These are phyloP conservation scores for Tricholoma sp. DNA, from an alignment of 768 basidiomycete genomes.

Conservation along the genomic window DNA sequence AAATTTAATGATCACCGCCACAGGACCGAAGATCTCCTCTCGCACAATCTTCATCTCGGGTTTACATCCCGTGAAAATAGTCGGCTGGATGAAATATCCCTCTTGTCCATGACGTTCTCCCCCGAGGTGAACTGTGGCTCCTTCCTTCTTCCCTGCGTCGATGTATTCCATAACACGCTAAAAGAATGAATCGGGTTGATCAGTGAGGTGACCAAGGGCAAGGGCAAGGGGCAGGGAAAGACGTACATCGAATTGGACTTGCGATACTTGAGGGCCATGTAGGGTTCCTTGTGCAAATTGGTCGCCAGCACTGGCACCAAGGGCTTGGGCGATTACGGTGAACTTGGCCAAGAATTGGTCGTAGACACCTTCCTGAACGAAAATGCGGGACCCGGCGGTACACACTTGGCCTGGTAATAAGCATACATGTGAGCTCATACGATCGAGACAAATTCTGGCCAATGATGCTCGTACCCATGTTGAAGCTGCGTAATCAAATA, in stretches of 20 bases:
- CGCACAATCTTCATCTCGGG: constrained; percentile 63
- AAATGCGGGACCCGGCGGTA: constrained; percentile 51
- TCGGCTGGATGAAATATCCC: constrained; percentile 64
- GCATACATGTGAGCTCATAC: neutral
- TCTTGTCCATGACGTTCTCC: constrained; percentile 43
- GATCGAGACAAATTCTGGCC: neutral
- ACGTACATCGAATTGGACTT: constrained; percentile 43
- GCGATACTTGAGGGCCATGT: constrained; percentile 45
- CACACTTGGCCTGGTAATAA: constrained; percentile 41
- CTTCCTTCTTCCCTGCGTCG: constrained; percentile 42
- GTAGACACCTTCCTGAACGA: constrained; percentile 52
- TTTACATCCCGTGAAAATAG: constrained; percentile 58
- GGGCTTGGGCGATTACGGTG: constrained; percentile 24
- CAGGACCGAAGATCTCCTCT: constrained; percentile 74
- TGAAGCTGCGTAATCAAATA: constrained; percentile 10
- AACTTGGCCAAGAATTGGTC: constrained; percentile 49
- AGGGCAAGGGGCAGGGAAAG: constrained; percentile 8
- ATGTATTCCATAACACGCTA: constrained; percentile 72
- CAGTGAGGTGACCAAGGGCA: constrained; percentile 9
- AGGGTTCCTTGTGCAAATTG: constrained; percentile 36
- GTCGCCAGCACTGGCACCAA: constrained; percentile 37
- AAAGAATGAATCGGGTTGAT: neutral
- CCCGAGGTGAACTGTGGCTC: constrained; percentile 58
- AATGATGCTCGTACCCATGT: constrained; percentile 34
- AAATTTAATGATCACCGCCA: constrained; percentile 66